Evolutionary conservation across 495 filamentous ascomycete species (phyloP).

Genomic region (Penicillium bialowiezense): DNA sequence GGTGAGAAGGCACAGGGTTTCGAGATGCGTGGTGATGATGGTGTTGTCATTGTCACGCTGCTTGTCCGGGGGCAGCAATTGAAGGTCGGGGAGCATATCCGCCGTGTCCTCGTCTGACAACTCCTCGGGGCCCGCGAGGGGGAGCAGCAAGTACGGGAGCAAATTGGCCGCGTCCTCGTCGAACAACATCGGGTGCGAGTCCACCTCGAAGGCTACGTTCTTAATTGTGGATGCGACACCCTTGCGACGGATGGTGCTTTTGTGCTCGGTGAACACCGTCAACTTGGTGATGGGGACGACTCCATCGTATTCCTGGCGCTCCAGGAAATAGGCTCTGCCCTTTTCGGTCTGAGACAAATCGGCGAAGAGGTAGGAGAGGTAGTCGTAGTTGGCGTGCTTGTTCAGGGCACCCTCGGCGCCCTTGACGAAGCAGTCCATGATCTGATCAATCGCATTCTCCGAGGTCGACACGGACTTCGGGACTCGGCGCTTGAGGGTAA

Average conservation of each 20-base stretch:
- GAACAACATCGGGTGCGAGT: constrained; percentile 67
- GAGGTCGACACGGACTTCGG: constrained; percentile 64
- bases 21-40: constrained; percentile 81
- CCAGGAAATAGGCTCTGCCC: constrained; percentile 73
- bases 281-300: constrained; percentile 85
- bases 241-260: constrained; percentile 71
- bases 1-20: constrained; percentile 79
- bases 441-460: constrained; percentile 74
- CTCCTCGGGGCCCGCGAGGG: constrained; percentile 57
- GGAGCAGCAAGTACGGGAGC: constrained; percentile 80
- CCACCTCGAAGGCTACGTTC: constrained; percentile 72
- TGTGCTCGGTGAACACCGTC: constrained; percentile 87
- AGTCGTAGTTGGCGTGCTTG: constrained; percentile 83
- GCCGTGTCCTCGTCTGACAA: constrained; percentile 66
- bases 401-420: constrained; percentile 79
- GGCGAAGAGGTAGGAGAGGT: constrained; percentile 89
- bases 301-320: constrained; percentile 67
- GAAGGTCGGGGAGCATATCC: constrained; percentile 80
- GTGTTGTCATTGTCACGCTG: constrained; percentile 68
- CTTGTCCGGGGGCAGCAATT: constrained; percentile 86
- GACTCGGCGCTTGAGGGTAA: constrained; percentile 57
- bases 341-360: constrained; percentile 78
- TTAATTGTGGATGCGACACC: constrained; percentile 93
- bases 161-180: constrained; percentile 74
- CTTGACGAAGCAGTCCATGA: constrained; percentile 94